Evolutionary conservation across 177 flowering plant species (phyloP), one percentile per base, ranked within the genome.

Genomic region (Vitis hybrid): DNA sequence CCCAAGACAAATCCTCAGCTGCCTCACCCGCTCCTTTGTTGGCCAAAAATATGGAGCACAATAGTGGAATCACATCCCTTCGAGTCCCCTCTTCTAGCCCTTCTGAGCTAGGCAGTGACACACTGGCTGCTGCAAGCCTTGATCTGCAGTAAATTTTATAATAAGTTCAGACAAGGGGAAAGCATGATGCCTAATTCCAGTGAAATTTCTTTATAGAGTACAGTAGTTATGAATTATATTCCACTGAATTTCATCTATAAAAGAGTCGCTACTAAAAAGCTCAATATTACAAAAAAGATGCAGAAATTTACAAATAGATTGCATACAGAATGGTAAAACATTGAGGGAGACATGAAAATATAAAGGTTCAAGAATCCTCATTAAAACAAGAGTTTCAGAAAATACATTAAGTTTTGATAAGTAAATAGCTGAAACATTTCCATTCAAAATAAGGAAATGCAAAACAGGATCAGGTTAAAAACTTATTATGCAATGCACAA

Each of bases 11-110:
- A 57, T 93, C 99, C 64, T 64, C 90, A 74, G 78, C 79, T 50
- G 86, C 84, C 80, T 93, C 99, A 55, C 87, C 87, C 29, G 88
- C 86, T 65, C 97, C 96, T 77, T 80, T 90, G 75, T 95, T 93
- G 65, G 97, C 90, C 83, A 91, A 82, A 82, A 95, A 95, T 76
- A 95, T 88, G 58, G 96, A 88, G 80, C 99, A 95, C 58, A 95
- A 70, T 18, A 95, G 75, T 53, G 90, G 85, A 81, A 95, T 91
- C 33, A 90, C 89, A 78, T 82, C 86, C 71, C 70, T 81, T 15
- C 70, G 77, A 60, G 65, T 73, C 64, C 77, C 79, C 50, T 69
- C 70, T 49, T 76, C 76, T 45, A 70, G 55, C 72, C 83, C 84
- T 60, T 71, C 74, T 10, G 78, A 75, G 62, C 64, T 68, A 10